Evolutionary conservation across 2,329 filamentous ascomycete species (phyloP).

Genomic region (Akanthomyces lecanii): DNA sequence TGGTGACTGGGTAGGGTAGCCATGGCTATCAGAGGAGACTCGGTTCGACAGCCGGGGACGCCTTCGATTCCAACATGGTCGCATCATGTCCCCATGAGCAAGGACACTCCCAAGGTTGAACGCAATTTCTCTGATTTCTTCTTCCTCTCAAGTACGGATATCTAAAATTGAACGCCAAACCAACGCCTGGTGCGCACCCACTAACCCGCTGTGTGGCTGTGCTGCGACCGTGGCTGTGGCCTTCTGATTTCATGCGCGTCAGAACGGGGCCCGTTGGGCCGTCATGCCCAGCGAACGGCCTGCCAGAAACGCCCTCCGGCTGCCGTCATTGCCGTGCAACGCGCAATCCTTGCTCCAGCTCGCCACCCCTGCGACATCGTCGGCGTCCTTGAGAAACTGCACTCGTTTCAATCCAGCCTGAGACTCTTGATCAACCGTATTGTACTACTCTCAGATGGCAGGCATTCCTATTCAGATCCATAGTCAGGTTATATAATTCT

Average conservation of each 20-base stretch:
- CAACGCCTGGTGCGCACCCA: too few relatives aligned
- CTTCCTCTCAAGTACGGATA: too few relatives aligned
- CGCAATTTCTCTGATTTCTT: background rate
- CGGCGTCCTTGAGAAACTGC: background rate
- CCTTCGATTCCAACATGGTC: background rate
- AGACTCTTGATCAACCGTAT: background rate
- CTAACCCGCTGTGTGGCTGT: background rate
- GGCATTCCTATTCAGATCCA: too few relatives aligned
- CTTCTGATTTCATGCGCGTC: background rate
- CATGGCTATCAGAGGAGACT: background rate
- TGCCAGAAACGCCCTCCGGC: background rate
- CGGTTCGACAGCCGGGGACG: background rate
- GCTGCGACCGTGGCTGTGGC: background rate
- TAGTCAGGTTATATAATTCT: background rate
- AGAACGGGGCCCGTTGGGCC: background rate
- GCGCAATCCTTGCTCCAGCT: slow-evolving; percentile 4
- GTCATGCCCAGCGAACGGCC: background rate
- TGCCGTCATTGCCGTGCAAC: slow-evolving; percentile 11
- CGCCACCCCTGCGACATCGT: background rate
- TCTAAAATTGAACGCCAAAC: too few relatives aligned
- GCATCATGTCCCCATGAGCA: background rate
- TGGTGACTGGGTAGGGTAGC: background rate
- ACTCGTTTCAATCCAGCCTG: slow-evolving; percentile 1
- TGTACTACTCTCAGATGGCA: background rate
- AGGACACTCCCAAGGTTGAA: background rate